Evolutionary conservation across 176 grass and related monocot species (phyloP).

Genomic region (Lolium rigidum): DNA sequence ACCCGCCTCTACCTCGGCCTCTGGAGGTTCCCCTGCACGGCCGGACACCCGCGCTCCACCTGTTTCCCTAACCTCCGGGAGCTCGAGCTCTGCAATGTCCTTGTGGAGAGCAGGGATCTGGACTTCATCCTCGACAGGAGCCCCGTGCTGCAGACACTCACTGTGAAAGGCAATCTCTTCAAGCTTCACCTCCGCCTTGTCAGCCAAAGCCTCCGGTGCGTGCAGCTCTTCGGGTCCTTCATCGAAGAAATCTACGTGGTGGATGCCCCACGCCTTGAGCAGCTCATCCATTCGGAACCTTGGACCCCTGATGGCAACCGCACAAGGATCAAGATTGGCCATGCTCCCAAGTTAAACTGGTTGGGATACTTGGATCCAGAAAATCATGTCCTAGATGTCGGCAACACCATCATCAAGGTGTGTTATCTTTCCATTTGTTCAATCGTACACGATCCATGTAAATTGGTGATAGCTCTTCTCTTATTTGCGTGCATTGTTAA

Average conservation of each 20-base stretch:
- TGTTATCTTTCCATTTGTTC: not conserved
- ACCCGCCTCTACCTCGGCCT: slow-evolving; percentile 6
- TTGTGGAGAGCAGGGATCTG: slow-evolving; percentile 15
- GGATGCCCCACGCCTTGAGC: not conserved
- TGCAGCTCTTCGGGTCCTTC: not conserved
- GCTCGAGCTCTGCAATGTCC: slow-evolving; percentile 7
- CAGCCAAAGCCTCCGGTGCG: slow-evolving; percentile 6
- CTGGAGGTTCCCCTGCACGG: slow-evolving; percentile 8
- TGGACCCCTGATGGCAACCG: not conserved
- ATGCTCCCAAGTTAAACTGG: not conserved
- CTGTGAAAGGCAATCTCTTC: not conserved
- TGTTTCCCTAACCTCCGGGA: slow-evolving; percentile 1
- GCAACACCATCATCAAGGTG: slow-evolving; percentile 32
- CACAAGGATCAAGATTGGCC: not conserved
- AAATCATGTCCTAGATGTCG: slow-evolving; percentile 3
- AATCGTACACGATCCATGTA: not conserved
- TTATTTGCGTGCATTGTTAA: slow-evolving; percentile 10
- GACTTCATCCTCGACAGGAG: slow-evolving; percentile 19
- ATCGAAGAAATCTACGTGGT: slow-evolving; percentile 3
- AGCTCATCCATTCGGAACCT: slow-evolving; percentile 5
- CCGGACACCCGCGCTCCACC: not conserved
- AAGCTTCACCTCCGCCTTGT: slow-evolving; percentile 1
- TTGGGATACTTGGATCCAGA: not conserved
- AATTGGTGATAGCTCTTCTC: not conserved
- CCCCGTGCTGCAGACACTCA: slow-evolving; percentile 5